Evolutionary conservation across 805 yeast species (phyloP), one percentile per base, ranked within the genome.

Genomic region (Ogataea corticis): DNA sequence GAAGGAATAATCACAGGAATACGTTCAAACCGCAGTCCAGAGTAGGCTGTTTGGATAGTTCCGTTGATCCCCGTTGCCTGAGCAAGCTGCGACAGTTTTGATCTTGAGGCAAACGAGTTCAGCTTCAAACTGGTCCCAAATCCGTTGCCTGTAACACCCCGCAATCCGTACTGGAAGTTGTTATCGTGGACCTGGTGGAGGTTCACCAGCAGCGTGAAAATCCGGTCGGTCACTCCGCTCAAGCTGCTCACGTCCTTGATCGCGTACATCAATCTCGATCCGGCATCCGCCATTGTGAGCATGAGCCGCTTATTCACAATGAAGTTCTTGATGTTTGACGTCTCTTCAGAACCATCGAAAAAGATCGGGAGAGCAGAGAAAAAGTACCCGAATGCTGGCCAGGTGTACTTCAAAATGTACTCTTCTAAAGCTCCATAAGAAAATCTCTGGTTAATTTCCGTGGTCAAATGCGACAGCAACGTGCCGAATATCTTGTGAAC

Each of bases 301-400:
- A 91, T 84, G 52, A 91, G 74, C 59, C 98, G 77, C 69, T 91
- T 91, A 71, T 91, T 91, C 44, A 88, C 90, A 57, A 91, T 84
- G 56, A 90, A 91, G 54, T 87, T 89, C 57, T 88, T 83, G 88
- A 91, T 88, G 58, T 82, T 83, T 46, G 73, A 75, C 46, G 79
- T 76, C 57, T 67, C 83, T 48, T 69, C 69, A 61, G 56, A 60
- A 63, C 19, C 56, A 46, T 62, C 83, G 46, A 88, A 63, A 42
- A 90, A 79, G 14, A 91, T 91, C 2, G 98, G 98, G 51, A 91
- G 76, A 1, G 96, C 85, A 0, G 96, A 87, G 68, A 88, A 90
- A 17, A 90, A 66, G 62, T 89, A 90, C n/a, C 97, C 97, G 68
- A 91, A 77, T 0, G 95, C 96, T 3, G 96, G 89, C 97, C 97